These are phyloP conservation scores for Acaromyces ingoldii DNA, from an alignment of 1,284 basidiomycete species.

Conservation along the genomic window DNA sequence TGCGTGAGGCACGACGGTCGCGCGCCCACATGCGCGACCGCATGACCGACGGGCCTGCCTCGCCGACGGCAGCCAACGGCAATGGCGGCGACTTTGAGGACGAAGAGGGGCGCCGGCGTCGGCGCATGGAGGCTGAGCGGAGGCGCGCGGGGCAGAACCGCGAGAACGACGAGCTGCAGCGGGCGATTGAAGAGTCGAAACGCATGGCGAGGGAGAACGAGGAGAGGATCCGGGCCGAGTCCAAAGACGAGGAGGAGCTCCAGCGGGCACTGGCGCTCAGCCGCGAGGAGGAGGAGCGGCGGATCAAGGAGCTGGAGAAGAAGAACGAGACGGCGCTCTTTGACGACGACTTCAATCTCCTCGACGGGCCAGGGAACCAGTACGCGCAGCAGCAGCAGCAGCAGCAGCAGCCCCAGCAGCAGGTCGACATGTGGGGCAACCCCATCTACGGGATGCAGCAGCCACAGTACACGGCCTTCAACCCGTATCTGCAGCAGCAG, in stretches of 20 bases:
- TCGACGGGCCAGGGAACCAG: constrained; percentile 23
- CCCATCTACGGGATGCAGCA: constrained; percentile 51
- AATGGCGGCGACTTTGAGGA: constrained; percentile 19
- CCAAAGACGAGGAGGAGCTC: constrained; percentile 66
- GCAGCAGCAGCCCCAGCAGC: constrained; percentile 28
- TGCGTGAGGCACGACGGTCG: constrained; percentile 77
- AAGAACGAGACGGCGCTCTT: constrained; percentile 73
- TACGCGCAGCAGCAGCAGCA: constrained; percentile 23
- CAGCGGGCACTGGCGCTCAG: constrained; percentile 72
- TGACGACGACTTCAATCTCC: constrained; percentile 59
- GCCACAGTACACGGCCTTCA: constrained; percentile 59
- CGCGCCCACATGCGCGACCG: constrained; percentile 91
- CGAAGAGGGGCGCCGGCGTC: constrained; percentile 74
- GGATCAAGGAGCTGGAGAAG: constrained; percentile 60
- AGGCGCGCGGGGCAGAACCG: constrained; percentile 23
- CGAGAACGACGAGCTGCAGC: constrained; percentile 58
- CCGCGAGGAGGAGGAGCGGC: constrained; percentile 65
- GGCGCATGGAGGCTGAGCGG: constrained; percentile 68
- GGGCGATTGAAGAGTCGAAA: constrained; percentile 56
- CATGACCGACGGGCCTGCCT: constrained; percentile 63
- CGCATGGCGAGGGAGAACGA: constrained; percentile 48
- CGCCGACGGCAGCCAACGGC: neutral
- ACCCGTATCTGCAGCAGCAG: constrained; percentile 56
- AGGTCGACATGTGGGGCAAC: constrained; percentile 43
- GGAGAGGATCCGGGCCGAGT: constrained; percentile 36